Evolutionary conservation across 2,329 filamentous ascomycete genomes (phyloP), one percentile per base, ranked within the genome.

Genomic region (Cladosporium sp.): DNA sequence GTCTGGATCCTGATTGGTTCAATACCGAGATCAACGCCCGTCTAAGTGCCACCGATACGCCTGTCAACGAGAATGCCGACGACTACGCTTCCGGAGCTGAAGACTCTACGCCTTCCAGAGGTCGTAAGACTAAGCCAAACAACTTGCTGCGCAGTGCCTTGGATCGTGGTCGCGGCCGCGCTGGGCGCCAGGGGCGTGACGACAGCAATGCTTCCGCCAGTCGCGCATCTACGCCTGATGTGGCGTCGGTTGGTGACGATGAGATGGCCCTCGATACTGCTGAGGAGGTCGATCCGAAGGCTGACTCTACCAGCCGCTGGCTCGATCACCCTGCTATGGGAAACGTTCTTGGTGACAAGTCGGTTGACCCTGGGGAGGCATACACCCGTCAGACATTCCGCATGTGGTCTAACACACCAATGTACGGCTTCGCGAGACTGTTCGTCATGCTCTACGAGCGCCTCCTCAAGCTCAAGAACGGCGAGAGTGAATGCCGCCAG

Each of bases 371-470:
- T 40, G 91, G 96, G 60, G 89, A 91, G 52, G 86, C 89, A 58
- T 96, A 94, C 74, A 81, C 82, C 64, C 89, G 92, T 47, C 85
- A 86, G 10, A 86, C 84, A 74, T 96, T 91, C 77, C 93, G 93
- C 70, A 85, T 97, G 70, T 99, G 95, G 77, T 88, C 87, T 71
- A 97, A 97, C 72, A 84, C 91, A 66, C 90, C 88, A 3, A 87
- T 99, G 59, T 96, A 91, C 70, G 92, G 94, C 74, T 97, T 99
- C 80, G 89, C 99, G 77, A 90, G 88, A 65, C 87, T 96, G 60
- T 94, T 99, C 71, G 86, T 96, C 69, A 89, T 88, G n/a, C 78
- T 99, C 4, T 97, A 96, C 74, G 84, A 86, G 67, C 86, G 94
- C 39, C 80, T 99, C 13, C 80, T 88, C 61, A 88, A 89, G 60